Conservation (phyloP, 2,329 filamentous ascomycete species). For the Didymella lethalis region DNA sequence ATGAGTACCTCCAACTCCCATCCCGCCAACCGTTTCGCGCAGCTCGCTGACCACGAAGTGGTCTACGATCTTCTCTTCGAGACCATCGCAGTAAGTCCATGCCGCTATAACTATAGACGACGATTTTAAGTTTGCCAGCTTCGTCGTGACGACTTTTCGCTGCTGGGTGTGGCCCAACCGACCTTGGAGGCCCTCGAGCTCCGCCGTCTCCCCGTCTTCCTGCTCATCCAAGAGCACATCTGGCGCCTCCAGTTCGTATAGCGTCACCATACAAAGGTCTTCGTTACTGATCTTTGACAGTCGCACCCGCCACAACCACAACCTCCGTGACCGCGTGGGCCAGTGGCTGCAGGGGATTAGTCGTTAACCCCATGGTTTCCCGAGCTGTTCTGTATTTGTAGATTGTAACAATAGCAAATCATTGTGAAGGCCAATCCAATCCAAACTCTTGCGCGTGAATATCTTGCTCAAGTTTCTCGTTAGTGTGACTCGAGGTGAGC, state of each 20-base stretch:
- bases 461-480: neutral
- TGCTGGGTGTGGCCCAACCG: neutral
- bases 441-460: neutral
- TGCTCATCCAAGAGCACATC: no score
- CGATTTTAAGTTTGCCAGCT: neutral
- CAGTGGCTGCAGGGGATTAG: conserved; percentile 1
- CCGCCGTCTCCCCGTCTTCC: no score
- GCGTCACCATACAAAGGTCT: no score
- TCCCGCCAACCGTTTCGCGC: neutral
- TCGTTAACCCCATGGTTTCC: neutral
- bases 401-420: neutral
- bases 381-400: conserved; percentile 1
- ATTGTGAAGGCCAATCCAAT: neutral
- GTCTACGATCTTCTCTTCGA: conserved; percentile 3
- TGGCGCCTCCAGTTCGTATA: no score
- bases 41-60: neutral
- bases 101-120: neutral
- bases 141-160: neutral
- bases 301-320: neutral
- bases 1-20: neutral
- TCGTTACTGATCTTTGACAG: no score
- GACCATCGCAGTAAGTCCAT: neutral
- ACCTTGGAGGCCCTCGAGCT: neutral
- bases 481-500: neutral
- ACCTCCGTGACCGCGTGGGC: neutral